A percentile compares a stretch with the other conserved stretches of the same genome.
These are phyloP conservation scores for Striga hermonthica DNA, from an alignment of 305 asterid species.

Conservation along the genomic window DNA sequence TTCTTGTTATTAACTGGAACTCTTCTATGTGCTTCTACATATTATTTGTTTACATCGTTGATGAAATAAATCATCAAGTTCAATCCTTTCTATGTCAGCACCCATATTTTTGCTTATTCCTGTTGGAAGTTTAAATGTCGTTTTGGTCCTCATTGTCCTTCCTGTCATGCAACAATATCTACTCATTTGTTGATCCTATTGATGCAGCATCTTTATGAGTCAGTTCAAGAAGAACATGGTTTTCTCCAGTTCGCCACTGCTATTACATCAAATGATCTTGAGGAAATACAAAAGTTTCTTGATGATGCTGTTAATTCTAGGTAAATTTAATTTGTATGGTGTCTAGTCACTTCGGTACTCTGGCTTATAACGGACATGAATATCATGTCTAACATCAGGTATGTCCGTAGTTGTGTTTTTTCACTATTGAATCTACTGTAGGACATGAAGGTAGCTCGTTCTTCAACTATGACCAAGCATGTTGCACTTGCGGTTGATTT, in stretches of 20 bases:
- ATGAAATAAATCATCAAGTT: conserved; percentile 19
- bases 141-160: conserved; percentile 17
- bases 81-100: conserved; percentile 17
- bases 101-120: conserved; percentile 9
- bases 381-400: neutral
- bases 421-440: conserved; percentile 7
- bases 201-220: conserved; percentile 78
- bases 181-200: conserved; percentile 23
- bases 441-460: conserved; percentile 8
- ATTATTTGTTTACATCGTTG: conserved; percentile 20
- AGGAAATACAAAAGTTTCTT: conserved; percentile 88
- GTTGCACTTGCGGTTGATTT: conserved; percentile 23
- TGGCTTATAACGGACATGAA: no score
- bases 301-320: conserved; percentile 83
- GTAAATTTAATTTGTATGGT: conserved; percentile 37
- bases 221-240: conserved; percentile 77
- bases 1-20: conserved; percentile 24
- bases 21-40: conserved; percentile 9
- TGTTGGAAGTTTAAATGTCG: conserved; percentile 19
- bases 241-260: conserved; percentile 81
- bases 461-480: conserved; percentile 7
- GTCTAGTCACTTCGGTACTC: conserved; percentile 16
- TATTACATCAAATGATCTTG: conserved; percentile 80
- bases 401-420: neutral
- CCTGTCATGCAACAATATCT: conserved; percentile 23